Conservation (phyloP, 106 monocot genomes). For the Phalaenopsis equestris region DNA sequence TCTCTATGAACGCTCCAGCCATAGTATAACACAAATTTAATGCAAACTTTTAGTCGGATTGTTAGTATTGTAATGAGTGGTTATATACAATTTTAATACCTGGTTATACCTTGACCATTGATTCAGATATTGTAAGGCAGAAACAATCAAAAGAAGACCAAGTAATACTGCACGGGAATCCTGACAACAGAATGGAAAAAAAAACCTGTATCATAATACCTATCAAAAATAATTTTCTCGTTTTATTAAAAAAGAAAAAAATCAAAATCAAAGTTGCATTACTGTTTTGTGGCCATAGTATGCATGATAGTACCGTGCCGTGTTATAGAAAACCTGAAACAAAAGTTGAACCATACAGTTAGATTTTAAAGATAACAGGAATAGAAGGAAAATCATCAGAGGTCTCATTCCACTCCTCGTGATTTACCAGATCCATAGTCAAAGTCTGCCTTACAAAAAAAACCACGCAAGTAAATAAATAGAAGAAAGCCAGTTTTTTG, state of each 20-base stretch:
- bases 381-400: not conserved
- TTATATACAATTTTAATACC: slow-evolving; percentile 30
- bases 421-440: not conserved
- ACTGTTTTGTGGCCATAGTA: slow-evolving; percentile 99
- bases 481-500: not conserved
- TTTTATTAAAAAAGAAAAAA: slow-evolving; percentile 2
- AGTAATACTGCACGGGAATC: slow-evolving; percentile 88
- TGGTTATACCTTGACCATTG: slow-evolving; percentile 77
- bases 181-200: slow-evolving; percentile 23
- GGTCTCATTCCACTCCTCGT: not conserved
- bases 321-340: slow-evolving; percentile 87
- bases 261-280: slow-evolving; percentile 9
- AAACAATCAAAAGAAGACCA: slow-evolving; percentile 81
- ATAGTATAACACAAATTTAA: not conserved
- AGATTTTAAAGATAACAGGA: not conserved
- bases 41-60: not conserved
- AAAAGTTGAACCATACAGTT: not conserved
- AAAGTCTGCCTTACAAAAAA: not conserved
- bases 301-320: slow-evolving; percentile 92
- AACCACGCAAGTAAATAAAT: not conserved
- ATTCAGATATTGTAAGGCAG: slow-evolving; percentile 87
- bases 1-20: not conserved
- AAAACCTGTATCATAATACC: not conserved
- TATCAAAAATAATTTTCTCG: not conserved
- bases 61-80: not conserved